Conservation (phyloP, 2,329 filamentous ascomycete genomes). For the Alternaria brassicae region DNA sequence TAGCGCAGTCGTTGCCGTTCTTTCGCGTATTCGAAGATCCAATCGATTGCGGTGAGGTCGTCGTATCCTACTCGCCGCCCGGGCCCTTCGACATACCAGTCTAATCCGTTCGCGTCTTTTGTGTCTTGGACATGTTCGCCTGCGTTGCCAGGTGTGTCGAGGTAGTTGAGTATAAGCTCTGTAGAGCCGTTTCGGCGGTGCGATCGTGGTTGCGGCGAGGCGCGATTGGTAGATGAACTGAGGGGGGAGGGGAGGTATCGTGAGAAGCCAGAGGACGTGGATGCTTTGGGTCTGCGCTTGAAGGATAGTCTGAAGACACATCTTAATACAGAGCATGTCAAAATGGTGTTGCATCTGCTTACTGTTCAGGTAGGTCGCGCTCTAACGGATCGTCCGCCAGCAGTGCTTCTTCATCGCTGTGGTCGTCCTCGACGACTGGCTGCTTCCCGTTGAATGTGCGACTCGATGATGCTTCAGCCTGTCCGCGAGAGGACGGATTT, state of each 20-base stretch:
- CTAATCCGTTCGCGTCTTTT: constrained; percentile 58
- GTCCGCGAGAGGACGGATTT: constrained; percentile 43
- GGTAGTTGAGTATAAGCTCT: constrained; percentile 53
- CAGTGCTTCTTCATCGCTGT: constrained; percentile 57
- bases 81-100: constrained; percentile 91
- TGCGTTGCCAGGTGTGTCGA: constrained; percentile 49
- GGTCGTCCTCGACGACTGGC: constrained; percentile 49
- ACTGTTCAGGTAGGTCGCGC: constrained; percentile 57
- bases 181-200: constrained; percentile 40
- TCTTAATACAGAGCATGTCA: background rate
- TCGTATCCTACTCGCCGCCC: constrained; percentile 93
- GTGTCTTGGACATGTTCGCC: constrained; percentile 50
- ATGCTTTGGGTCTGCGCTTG: constrained; percentile 70
- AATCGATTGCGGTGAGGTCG: constrained; percentile 96
- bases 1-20: constrained; percentile 87
- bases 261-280: constrained; percentile 49
- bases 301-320: constrained; percentile 64
- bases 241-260: constrained; percentile 55
- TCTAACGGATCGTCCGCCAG: constrained; percentile 66
- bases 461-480: constrained; percentile 56
- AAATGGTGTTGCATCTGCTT: constrained; percentile 8
- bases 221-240: constrained; percentile 34
- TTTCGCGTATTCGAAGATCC: constrained; percentile 99
- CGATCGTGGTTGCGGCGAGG: constrained; percentile 39
- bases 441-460: constrained; percentile 47